Percentiles rank a stretch among this genome's conserved stretches.
These are phyloP conservation scores for Aspergillus sojae DNA, from an alignment of 2,329 filamentous ascomycete species.

Conservation along the genomic window DNA sequence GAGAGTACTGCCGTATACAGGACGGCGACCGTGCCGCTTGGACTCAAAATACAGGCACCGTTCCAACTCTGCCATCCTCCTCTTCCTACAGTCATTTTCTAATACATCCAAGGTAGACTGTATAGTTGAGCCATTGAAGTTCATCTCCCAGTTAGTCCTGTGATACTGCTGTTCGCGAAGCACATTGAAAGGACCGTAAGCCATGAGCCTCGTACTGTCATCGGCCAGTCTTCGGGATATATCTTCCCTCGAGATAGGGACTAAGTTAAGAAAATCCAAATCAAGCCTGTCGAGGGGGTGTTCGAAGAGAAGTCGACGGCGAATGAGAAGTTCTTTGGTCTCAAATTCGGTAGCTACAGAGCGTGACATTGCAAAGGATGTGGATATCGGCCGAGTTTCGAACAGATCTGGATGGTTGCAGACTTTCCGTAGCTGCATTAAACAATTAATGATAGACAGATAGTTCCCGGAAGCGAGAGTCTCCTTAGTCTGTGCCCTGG, in stretches of 20 bases:
- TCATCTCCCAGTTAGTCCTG: conserved; percentile 57
- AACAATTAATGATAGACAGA: conserved; percentile 94
- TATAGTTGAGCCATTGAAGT: conserved; percentile 67
- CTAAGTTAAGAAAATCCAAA: conserved; percentile 76
- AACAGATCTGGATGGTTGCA: conserved; percentile 99
- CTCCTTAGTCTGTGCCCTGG: conserved; percentile 82
- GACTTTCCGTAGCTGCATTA: conserved; percentile 96
- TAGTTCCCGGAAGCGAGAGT: conserved; percentile 93
- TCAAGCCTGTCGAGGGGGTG: conserved; percentile 67
- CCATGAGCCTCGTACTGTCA: conserved; percentile 67
- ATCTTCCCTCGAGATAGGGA: conserved; percentile 71
- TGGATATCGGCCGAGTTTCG: conserved; percentile 93
- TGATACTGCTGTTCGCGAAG: conserved; percentile 71
- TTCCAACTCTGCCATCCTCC: conserved; percentile 75
- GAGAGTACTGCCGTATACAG: conserved; percentile 79
- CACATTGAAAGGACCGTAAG: conserved; percentile 69
- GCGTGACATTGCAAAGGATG: conserved; percentile 86
- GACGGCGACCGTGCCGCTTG: conserved; percentile 75
- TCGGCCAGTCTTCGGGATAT: conserved; percentile 58
- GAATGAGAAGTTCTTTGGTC: conserved; percentile 70
- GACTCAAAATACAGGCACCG: conserved; percentile 80
- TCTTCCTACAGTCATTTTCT: conserved; percentile 70
- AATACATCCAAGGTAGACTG: conserved; percentile 71
- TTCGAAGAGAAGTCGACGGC: conserved; percentile 64
- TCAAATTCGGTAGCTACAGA: conserved; percentile 77